Evolutionary conservation across 495 filamentous ascomycete species (phyloP), one percentile per base, ranked within the genome.

Genomic region (Terfezia claveryi): DNA sequence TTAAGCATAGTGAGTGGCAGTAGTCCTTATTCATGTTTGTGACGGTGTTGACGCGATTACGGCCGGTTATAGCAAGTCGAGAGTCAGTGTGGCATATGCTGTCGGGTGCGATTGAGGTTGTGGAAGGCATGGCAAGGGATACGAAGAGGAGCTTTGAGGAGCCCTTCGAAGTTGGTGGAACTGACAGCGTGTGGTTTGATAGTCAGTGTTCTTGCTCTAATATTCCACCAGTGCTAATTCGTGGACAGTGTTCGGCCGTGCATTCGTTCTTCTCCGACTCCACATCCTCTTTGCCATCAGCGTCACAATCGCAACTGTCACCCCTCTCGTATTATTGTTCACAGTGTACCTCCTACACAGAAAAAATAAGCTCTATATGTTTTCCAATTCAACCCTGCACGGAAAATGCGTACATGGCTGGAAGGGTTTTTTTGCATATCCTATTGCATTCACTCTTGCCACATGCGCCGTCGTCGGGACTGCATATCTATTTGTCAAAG

Each of bases 71-170:
- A 62, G 59, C 84, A 0, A 85, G 77, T 37, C 72, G 68, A 55
- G 75, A 79, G 44, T 88, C 85, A 16, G 63, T 96, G 9, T 94
- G 86, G 85, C 87, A 96, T 64, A 98, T 98, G 91, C 72, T 94
- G 6, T 87, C 84, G 49, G 77, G 78, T 23, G 76, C 87, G 32
- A 69, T 95, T 27, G 73, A 78, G 36, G 91, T 86, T 0, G 76
- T 81, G 54, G 72, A 79, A 62, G 71, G 68, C 2, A 72, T 95
- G 52, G 80, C 86, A 0, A 77, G 77, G 32, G 80, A 92, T 62
- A 77, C 74, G 0, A 80, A 76, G 52, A 66, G 74, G 46, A 73
- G 69, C 2, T 94, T 94, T 62, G 84, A 85, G 52, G 58, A 70
- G 16, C 14, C 14, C 12, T 46, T 46, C 3, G 41, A 46, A 9